These are phyloP conservation scores for Cryptomeria japonica DNA, from an alignment of 75 land plant species.

Conservation along the genomic window DNA sequence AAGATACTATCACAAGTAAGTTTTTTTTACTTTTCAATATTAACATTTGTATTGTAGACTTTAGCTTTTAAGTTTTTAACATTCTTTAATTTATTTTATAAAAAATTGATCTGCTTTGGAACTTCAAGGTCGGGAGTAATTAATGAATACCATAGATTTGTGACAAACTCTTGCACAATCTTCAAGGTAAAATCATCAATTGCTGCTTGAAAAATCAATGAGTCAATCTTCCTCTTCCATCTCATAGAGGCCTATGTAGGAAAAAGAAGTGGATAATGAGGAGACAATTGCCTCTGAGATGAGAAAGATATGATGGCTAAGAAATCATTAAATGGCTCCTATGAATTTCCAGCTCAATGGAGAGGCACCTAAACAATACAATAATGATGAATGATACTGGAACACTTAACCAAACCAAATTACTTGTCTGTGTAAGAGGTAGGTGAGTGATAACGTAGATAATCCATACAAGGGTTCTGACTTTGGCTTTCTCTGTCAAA, in stretches of 20 bases:
- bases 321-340: constrained; percentile 38
- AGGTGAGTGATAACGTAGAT: too few relatives aligned
- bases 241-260: constrained; percentile 30
- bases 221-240: constrained; percentile 79
- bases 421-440: too few relatives aligned
- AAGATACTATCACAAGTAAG: too few relatives aligned
- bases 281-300: constrained; percentile 69
- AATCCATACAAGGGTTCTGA: too few relatives aligned
- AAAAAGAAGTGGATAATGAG: constrained; percentile 59
- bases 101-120: too few relatives aligned
- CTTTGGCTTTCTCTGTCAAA: too few relatives aligned
- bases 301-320: constrained; percentile 34
- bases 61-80: too few relatives aligned
- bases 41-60: too few relatives aligned
- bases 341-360: constrained; percentile 63
- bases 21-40: too few relatives aligned
- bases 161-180: constrained; percentile 74
- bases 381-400: constrained; percentile 69
- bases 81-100: too few relatives aligned
- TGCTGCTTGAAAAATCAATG: constrained; percentile 78
- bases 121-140: constrained; percentile 78
- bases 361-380: constrained; percentile 52
- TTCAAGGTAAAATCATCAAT: constrained; percentile 62
- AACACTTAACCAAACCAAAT: constrained; percentile 78
- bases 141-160: constrained; percentile 83